A percentile compares a stretch with the other conserved stretches of the same genome.
Conservation (phyloP, 345 rosid species). For the Psidium guajava region DNA sequence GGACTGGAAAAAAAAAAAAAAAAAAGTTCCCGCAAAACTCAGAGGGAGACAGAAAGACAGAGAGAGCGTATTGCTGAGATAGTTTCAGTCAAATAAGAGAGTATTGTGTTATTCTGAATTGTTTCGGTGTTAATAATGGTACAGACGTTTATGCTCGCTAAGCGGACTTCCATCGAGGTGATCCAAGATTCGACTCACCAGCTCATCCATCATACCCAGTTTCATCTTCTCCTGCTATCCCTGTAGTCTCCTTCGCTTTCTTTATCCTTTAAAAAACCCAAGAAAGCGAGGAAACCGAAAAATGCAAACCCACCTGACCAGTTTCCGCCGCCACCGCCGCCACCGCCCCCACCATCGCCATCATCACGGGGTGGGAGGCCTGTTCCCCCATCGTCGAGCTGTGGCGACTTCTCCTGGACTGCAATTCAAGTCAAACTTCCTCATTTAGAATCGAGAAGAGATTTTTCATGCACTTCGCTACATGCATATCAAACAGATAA, state of each 20-base stretch:
- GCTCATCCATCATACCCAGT: neutral
- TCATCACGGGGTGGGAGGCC: slow-evolving; percentile 64
- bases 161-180: neutral
- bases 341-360: slow-evolving; percentile 80
- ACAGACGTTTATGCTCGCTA: neutral
- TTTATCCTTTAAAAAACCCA: slow-evolving; percentile 74
- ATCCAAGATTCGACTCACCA: neutral
- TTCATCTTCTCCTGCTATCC: slow-evolving; percentile 43
- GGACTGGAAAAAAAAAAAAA: no score
- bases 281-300: slow-evolving; percentile 76
- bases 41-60: no score
- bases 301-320: slow-evolving; percentile 89
- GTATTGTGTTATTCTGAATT: neutral
- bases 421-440: slow-evolving; percentile 2
- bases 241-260: slow-evolving; percentile 56
- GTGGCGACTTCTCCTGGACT: slow-evolving; percentile 68
- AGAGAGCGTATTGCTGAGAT: no score
- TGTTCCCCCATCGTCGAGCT: slow-evolving; percentile 72
- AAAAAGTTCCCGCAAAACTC: no score
- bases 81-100: neutral
- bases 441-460: neutral
- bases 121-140: neutral
- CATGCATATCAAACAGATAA: neutral
- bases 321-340: slow-evolving; percentile 92
- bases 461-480: neutral